Evolutionary conservation across 2,329 filamentous ascomycete species (phyloP).

Genomic region (Pestalotiopsis sp.): DNA sequence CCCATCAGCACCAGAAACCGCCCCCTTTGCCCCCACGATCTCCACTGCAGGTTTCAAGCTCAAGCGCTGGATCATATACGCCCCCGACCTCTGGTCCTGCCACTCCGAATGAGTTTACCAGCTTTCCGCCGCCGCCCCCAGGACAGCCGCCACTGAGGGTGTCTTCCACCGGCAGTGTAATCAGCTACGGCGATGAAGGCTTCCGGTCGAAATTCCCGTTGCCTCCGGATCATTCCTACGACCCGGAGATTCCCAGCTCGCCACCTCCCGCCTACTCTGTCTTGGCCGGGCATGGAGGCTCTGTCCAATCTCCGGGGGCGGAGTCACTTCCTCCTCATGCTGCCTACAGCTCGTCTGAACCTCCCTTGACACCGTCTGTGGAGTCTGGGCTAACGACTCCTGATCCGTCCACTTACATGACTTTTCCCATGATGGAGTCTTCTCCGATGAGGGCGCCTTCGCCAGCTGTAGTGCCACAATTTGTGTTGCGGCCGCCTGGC

Average conservation of each 20-base stretch:
- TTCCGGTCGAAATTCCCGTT: slow-evolving; percentile 6
- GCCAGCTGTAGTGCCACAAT: background rate
- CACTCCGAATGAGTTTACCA: slow-evolving; percentile 12
- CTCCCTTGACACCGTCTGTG: background rate
- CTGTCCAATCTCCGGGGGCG: background rate
- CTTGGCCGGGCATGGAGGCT: background rate
- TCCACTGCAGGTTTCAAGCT: background rate
- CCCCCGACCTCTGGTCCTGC: background rate
- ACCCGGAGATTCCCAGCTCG: slow-evolving; percentile 8
- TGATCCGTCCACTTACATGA: background rate
- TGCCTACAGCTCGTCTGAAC: background rate
- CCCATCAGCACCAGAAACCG: background rate
- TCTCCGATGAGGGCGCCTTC: background rate
- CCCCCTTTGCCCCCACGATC: slow-evolving; percentile 7
- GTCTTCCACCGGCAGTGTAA: background rate
- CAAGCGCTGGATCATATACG: background rate
- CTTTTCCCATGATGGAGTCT: background rate
- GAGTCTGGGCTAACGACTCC: background rate
- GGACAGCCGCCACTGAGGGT: slow-evolving; percentile 9
- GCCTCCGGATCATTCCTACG: background rate
- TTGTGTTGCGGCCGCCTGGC: background rate
- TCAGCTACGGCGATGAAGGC: background rate
- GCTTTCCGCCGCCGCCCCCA: slow-evolving; percentile 21
- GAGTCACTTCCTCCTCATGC: background rate
- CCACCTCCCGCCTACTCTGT: slow-evolving; percentile 16